phyloP scores from a whole-genome alignment of 257 asterid genomes.

The Plantago ovata region DNA sequence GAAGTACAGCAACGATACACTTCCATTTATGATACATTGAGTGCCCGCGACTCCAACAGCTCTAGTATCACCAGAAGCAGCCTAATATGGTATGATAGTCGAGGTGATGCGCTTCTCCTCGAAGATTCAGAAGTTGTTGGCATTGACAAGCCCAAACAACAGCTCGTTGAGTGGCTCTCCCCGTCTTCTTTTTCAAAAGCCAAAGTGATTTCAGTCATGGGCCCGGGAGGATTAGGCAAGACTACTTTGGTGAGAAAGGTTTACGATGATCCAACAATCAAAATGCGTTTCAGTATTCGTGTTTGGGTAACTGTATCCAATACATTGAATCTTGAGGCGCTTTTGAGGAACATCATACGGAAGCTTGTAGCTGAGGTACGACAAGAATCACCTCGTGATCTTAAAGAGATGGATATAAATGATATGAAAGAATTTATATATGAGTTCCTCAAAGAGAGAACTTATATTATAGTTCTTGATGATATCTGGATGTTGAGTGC shows the following conservation, averaged over 20 bases:
- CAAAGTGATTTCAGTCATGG: conserved; percentile 23
- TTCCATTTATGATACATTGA: not conserved
- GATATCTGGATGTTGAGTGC: conserved; percentile 22
- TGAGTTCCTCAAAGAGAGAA: conserved; percentile 20
- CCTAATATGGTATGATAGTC: conserved; percentile 14
- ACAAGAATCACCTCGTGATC: conserved; percentile 8
- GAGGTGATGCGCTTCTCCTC: conserved; percentile 28
- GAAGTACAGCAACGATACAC: conserved; percentile 19
- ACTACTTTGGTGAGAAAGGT: conserved; percentile 31
- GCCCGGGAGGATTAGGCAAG: conserved; percentile 30
- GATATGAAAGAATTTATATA: conserved; percentile 15
- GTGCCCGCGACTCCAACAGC: not conserved
- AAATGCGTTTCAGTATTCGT: conserved; percentile 9
- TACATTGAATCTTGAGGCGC: conserved; percentile 7
- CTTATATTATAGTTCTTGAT: conserved; percentile 30
- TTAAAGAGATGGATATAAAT: conserved; percentile 6
- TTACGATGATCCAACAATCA: conserved; percentile 14
- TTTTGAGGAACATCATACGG: conserved; percentile 14
- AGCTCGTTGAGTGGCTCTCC: conserved; percentile 13
- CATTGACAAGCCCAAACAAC: conserved; percentile 25
- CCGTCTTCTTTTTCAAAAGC: not conserved
- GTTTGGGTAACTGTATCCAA: conserved; percentile 27
- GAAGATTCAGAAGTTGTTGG: conserved; percentile 36
- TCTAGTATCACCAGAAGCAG: not conserved
- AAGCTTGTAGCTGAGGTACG: conserved; percentile 4